Evolutionary conservation across 495 filamentous ascomycete species (phyloP), one percentile per base, ranked within the genome.

Genomic region (Xylaria palmicola): DNA sequence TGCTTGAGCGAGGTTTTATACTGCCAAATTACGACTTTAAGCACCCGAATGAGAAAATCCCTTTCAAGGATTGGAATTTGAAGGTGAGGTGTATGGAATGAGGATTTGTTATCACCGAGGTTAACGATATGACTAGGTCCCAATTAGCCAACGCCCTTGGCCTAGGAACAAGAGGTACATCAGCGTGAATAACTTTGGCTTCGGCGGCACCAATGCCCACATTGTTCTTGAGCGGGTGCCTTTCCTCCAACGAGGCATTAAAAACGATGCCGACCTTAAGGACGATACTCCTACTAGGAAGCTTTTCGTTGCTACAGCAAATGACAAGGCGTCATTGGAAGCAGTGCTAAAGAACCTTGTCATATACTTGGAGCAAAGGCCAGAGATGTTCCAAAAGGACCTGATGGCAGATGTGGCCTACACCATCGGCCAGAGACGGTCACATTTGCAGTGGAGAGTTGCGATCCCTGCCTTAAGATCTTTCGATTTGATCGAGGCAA

Each of bases 1-100:
- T 83, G 76, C 69, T 88, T 32, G 83, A 88, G 56, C 79, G 80
- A 63, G 80, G 79, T 19, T 77, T 80, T 68, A 75, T 83, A 59
- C 62, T 76, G 17, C 77, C 81, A 8, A 81, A 79, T 61, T 65
- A 83, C 19, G 75, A 80, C 27, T 81, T 88, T 53, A 77, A 83
- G 29, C 39, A 66, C 22, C 70, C 64, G 1, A 77, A 78, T 51
- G 64, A 74, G 26, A 75, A 71, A 40, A 81, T 83, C 30, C 79
- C 77, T 6, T 73, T 81, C 53, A 62, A 72, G n/a, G 59, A 74
- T 34, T 81, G 79, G 77, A 75, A 78, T 60, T 64, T 82, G 55
- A 73, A 74, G 64, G 73, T 77, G 43, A 59, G 58, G 50, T 34
- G 19, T 12, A 12, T 12, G 6, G 12, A 2, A 27, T 7, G 20